These are phyloP conservation scores for Naganishia kalamii DNA, from an alignment of 768 basidiomycete species.

Conservation along the genomic window DNA sequence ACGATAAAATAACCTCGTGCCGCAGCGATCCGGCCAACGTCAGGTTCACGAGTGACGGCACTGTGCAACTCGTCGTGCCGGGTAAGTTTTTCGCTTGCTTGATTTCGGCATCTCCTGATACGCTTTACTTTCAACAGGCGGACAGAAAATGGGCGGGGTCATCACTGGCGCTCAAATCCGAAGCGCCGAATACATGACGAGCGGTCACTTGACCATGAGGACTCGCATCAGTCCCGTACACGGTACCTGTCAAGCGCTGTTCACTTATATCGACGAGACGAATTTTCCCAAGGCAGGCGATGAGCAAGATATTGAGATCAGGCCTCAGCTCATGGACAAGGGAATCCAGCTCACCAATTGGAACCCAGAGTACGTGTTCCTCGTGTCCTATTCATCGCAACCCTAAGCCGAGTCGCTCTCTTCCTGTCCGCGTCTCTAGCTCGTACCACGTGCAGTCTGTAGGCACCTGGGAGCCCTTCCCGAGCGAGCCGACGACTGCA, in stretches of 20 bases:
- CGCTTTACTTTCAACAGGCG: neutral
- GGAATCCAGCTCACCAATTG: neutral
- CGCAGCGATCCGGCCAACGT: conserved; percentile 4
- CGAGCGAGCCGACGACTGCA: neutral
- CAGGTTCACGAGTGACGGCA: neutral
- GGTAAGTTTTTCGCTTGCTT: neutral
- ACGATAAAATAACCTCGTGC: conserved; percentile 2
- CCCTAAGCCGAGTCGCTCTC: neutral
- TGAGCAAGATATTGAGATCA: conserved; percentile 8
- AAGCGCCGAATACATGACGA: neutral
- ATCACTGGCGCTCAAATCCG: neutral
- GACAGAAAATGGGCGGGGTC: neutral
- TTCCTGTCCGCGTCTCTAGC: neutral
- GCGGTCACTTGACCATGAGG: conserved; percentile 5
- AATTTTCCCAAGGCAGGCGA: neutral
- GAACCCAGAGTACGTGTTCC: neutral
- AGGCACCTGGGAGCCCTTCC: neutral
- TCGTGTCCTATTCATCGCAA: neutral
- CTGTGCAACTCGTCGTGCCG: neutral
- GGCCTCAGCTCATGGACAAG: neutral
- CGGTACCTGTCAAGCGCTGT: conserved; percentile 5
- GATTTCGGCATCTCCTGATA: neutral
- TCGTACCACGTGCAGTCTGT: neutral
- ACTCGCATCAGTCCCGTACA: neutral
- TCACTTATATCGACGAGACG: conserved; percentile 4